Conservation (phyloP, 495 filamentous ascomycete genomes). For the Podospora sp. region DNA sequence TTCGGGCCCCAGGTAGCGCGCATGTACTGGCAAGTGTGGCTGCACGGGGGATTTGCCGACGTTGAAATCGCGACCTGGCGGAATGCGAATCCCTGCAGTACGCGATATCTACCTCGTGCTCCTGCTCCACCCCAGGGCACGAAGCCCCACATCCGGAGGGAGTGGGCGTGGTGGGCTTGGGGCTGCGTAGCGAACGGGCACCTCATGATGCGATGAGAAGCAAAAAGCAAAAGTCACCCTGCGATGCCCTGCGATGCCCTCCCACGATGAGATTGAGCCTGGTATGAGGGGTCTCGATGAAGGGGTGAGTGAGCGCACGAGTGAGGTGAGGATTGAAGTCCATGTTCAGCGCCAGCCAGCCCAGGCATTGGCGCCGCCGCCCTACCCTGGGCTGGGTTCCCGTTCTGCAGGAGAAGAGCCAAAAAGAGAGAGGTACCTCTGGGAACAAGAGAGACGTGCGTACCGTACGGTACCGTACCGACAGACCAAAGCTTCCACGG, state of each 20-base stretch:
- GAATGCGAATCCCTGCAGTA: constrained; percentile 38
- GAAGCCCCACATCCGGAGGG: constrained; percentile 22
- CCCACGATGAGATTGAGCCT: not conserved
- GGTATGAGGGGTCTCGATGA: not conserved
- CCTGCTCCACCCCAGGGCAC: constrained; percentile 25
- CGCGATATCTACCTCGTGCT: constrained; percentile 28
- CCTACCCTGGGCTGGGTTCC: constrained; percentile 24
- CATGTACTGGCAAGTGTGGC: constrained; percentile 31
- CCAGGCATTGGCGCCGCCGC: constrained; percentile 26
- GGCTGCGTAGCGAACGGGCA: not conserved
- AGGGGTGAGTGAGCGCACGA: not conserved
- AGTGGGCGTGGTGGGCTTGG: constrained; percentile 7
- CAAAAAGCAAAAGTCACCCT: not conserved
- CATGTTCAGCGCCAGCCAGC: not conserved
- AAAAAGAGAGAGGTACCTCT: not conserved
- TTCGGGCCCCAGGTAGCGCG: constrained; percentile 22
- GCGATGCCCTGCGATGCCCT: not conserved
- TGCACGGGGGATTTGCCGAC: constrained; percentile 35
- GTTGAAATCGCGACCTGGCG: constrained; percentile 35
- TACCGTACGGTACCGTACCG: constrained; percentile 20
- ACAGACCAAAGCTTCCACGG: not conserved
- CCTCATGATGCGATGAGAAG: not conserved
- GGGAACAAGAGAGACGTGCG: constrained; percentile 25
- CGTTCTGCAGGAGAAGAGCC: not conserved
- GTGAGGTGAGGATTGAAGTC: not conserved